Evolutionary conservation across 495 filamentous ascomycete genomes (phyloP), one percentile per base, ranked within the genome.

Genomic region (Articulospora tetracladia): DNA sequence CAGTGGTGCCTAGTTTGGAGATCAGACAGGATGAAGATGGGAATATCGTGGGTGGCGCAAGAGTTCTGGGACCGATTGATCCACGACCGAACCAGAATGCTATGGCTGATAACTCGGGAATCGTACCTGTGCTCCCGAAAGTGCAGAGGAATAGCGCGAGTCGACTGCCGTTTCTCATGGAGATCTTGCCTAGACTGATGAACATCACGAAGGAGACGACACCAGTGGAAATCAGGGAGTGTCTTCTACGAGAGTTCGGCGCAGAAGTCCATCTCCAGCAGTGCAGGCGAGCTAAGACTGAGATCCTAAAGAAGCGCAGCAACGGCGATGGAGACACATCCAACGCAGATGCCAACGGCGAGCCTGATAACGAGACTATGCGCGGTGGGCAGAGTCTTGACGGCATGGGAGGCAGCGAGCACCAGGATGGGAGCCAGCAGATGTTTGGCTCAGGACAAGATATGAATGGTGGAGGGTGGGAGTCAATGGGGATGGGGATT

Each of bases 211-310:
- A 66, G 36, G 58, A 62, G 28, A 69, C 67, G 17, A 69, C 62
- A 22, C 63, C 64, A 30, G 57, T 57, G 15, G 67, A 69, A 39
- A 69, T 69, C 36, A 54, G 67, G 28, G 64, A 69, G 22, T 65
- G 59, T 54, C 34, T 69, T 25, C 28, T 69, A 23, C 56, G 58
- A 24, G 58, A 64, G 28, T 66, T 62, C 52, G 67, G 67, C 7
- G 61, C 62, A 1, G 64, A 66, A 51, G 64, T 69, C 1, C 63
- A 69, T 58, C 26, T 69, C 22, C 67, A 69, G 32, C 67, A 69
- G 27, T 69, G 67, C 32, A 39, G 67, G 23, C 53, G 67, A 32
- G 67, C 64, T 2, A 68, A 68, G 41, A 64, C 66, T 0, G 66
- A 68, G 36, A 68, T 68, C 12, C 28, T 68, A 58, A 68, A 68